Evolutionary conservation across 352 stramenopile genomes (phyloP), one percentile per base, ranked within the genome.

Genomic region (Sclerospora graminicola): DNA sequence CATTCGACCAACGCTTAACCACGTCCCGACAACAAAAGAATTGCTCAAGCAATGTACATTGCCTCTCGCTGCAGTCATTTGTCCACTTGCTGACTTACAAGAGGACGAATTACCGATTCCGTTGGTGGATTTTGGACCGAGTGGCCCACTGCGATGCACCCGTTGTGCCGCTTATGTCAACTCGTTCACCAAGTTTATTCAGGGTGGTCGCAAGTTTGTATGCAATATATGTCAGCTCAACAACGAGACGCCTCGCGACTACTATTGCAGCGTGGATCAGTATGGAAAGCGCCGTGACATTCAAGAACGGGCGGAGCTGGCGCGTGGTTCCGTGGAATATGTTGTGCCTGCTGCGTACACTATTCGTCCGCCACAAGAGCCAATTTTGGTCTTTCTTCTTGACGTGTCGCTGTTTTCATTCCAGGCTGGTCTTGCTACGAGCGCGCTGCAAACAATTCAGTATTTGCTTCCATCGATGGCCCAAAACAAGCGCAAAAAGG

Each of bases 221-320:
- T 95, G 84, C 69, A 93, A 94, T 61, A 86, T 95, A 47, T 95
- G 84, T 48, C 62, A 68, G 42, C 69, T 90, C 3, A 54, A 77
- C 48, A 94, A 93, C 57, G 73, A 92, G 45, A 87, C 81, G 5
- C 79, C 82, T 8, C 69, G 77, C 0, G 74, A 91, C 32, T 95
- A 94, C 50, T 88, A 92, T 51, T 89, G 82, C 69, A 82, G 66
- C 36, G 73, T 90, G 54, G 83, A 95, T 51, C 79, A 89, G 52
- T 83, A 88, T 30, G 82, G 82, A 23, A 78, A 73, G 8, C 82
- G 82, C 2, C 79, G 80, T 23, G 82, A 93, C 41, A 76, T 84
- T 32, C 60, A 87, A 36, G 70, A 89, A 42, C 80, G 82, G 15
- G 64, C 75, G 0, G 84, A 94, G 57, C 66, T 95, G 16, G 81